A percentile compares a stretch with the other conserved stretches of the same genome.
phyloP scores from a whole-genome alignment of 1,284 basidiomycete genomes.

The Ceratobasidium theobromae region DNA sequence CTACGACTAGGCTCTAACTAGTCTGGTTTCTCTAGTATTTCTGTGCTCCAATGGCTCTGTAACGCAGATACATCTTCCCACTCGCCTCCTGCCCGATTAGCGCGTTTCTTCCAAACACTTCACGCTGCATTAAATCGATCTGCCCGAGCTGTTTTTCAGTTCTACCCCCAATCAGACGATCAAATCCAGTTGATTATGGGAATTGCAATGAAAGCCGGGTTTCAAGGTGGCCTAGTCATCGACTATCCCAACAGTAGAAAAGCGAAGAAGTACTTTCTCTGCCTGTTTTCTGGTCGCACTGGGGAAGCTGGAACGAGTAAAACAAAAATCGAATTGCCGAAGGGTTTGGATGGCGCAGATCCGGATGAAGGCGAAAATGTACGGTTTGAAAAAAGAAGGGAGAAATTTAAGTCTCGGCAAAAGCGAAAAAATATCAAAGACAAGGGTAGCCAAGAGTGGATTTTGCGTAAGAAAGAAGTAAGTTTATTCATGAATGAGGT shows the following conservation, averaged over 20 bases:
- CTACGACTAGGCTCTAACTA: background rate
- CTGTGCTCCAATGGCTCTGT: conserved; percentile 97
- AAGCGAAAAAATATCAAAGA: conserved; percentile 58
- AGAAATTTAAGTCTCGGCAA: conserved; percentile 56
- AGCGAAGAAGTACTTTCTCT: conserved; percentile 85
- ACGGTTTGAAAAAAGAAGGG: conserved; percentile 69
- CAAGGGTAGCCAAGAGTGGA: conserved; percentile 66
- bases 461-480: conserved; percentile 81
- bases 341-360: conserved; percentile 64
- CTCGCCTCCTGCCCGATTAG: conserved; percentile 89
- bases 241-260: conserved; percentile 97
- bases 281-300: conserved; percentile 35
- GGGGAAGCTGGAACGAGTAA: conserved; percentile 39
- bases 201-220: conserved; percentile 91
- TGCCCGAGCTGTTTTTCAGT: conserved; percentile 91
- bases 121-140: conserved; percentile 91
- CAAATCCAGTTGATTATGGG: conserved; percentile 94
- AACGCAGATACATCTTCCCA: conserved; percentile 95
- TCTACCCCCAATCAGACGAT: conserved; percentile 94
- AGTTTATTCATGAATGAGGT: conserved; percentile 36
- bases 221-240: conserved; percentile 94
- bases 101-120: conserved; percentile 94
- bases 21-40: conserved; percentile 66
- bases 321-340: conserved; percentile 59
- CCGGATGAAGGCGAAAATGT: conserved; percentile 52